Evolutionary conservation across 2,329 filamentous ascomycete genomes (phyloP), one percentile per base, ranked within the genome.

Genomic region (Colletotrichum spinosum): DNA sequence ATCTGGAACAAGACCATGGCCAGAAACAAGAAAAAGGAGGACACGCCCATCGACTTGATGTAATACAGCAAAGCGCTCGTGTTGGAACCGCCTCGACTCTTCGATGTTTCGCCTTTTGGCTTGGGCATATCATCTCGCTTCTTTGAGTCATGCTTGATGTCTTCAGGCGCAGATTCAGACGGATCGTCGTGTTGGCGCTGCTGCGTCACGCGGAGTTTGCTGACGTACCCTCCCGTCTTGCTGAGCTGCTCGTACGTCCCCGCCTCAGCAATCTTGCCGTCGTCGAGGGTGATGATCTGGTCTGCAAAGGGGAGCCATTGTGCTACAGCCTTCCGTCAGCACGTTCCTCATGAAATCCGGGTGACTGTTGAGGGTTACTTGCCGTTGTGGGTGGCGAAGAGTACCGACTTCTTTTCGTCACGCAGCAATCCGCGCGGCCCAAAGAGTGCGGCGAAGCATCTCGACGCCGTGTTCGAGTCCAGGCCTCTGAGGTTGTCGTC

Each of bases 351-450:
- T 8, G 2, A 46, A 15, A 15, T 8, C 9, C 44, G n/a, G 4
- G 12, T 10, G n/a, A 2, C 9, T 9, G 15, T 9, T 46, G 13
- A 17, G 25, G 25, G 25, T 25, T 25, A 8, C n/a, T 49, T 45
- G 55, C 61, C 56, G 8, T 65, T 65, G 5, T 82, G 79, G 0
- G 81, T 82, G 2, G 77, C 77, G 6, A 85, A 69, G 0, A 86
- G 63, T 0, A 81, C 77, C 0, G 81, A 82, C 4, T 73, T 73
- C 0, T 74, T 70, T 9, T 73, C 69, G 8, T 69, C 71, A 6
- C 77, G 76, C 1, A 85, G 69, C 1, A 66, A 25, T 1, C 63
- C 63, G 0, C 33, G 37, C 2, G 39, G 7, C 2, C 48, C 58
- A 17, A 66, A 44, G 0, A 66, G 52, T 12, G 52, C 38, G 37